Base-by-base conservation (phyloP, 768 basidiomycete genomes). In the Fomitopsis serialis region DNA sequence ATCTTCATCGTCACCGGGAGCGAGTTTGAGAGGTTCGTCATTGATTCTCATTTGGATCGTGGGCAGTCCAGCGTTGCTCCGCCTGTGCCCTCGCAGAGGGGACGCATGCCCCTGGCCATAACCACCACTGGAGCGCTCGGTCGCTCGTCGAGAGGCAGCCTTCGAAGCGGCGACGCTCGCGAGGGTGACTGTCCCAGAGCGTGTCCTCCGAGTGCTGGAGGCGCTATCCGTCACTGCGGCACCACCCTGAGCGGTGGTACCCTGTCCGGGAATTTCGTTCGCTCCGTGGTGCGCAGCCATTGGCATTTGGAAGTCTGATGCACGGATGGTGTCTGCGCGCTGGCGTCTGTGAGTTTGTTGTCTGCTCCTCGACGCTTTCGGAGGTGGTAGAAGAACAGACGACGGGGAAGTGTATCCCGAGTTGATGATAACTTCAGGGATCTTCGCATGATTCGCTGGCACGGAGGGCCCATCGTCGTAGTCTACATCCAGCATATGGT, bases 281-380 rank as follows among this genome's bases (percentile, higher is more conserved):
- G 29, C n/a, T n/a, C n/a, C 5, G 29, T 5, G 29, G 29, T 32
- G 5, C 29, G 5, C 29, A 5, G 29, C 5, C 29, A 11, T 6
- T 32, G 29, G 29, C 5, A 32, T 5, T 11, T 6, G 6, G 45
- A 70, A 74, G 56, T 77, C 77, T n/a, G 73, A 80, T 46, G 74
- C 78, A 48, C 72, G 78, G 61, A 74, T 81, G 49, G 75, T 81
- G 55, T 71, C 77, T 23, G 72, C 78, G 17, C 79, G 52, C 45
- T 53, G 45, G n/a, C 72, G 66, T 47, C 65, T 40, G 29, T 59
- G 55, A 2, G 53, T 56, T 25, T 54, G 60, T 50, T 50, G 44
- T 40, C 34, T 50, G 9, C 48, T 36, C 1, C 42, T 54, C 8
- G 42, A 13, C 9, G 15, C 13, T 22, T 23, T 36, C 34, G 42